A percentile compares a stretch with the other conserved stretches of the same genome.
These are phyloP conservation scores for Trichoderma guizhouense DNA, from an alignment of 2,329 filamentous ascomycete genomes.

Conservation along the genomic window DNA sequence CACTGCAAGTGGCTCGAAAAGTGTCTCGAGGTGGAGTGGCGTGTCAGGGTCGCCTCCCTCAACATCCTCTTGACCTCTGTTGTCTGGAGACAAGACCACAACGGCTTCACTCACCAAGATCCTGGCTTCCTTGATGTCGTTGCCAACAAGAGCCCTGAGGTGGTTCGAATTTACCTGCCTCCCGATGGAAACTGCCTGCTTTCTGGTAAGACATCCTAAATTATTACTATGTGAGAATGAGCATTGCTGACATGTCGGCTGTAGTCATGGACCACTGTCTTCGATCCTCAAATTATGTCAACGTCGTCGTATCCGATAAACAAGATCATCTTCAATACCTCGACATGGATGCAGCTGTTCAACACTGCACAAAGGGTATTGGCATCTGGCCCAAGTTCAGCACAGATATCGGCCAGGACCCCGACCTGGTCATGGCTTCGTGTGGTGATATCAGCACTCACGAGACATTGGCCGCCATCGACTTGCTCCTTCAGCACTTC, in stretches of 20 bases:
- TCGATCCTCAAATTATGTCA: conserved; percentile 72
- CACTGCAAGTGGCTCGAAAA: conserved; percentile 86
- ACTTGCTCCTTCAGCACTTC: conserved; percentile 67
- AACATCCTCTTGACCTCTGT: conserved; percentile 78
- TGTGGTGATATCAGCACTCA: conserved; percentile 73
- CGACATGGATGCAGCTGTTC: conserved; percentile 67
- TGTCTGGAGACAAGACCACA: conserved; percentile 80
- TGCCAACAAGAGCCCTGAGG: conserved; percentile 75
- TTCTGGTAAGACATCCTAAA: conserved; percentile 39
- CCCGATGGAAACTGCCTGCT: conserved; percentile 77
- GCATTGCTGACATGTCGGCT: not conserved
- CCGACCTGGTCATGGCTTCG: conserved; percentile 72
- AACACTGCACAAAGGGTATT: conserved; percentile 74
- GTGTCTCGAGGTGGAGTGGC: conserved; percentile 75
- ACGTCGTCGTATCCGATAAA: conserved; percentile 77
- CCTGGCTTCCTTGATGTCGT: conserved; percentile 78
- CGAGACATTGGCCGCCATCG: conserved; percentile 71
- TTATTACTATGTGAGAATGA: not conserved
- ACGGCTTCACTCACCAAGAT: conserved; percentile 79
- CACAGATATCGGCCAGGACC: conserved; percentile 65
- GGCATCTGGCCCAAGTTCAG: conserved; percentile 76
- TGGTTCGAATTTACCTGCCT: conserved; percentile 77
- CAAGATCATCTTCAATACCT: conserved; percentile 75
- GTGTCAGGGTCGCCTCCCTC: conserved; percentile 67
- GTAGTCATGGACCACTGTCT: conserved; percentile 71